phyloP scores from a whole-genome alignment of 1,284 basidiomycete genomes.

The Boletus coffeatus region DNA sequence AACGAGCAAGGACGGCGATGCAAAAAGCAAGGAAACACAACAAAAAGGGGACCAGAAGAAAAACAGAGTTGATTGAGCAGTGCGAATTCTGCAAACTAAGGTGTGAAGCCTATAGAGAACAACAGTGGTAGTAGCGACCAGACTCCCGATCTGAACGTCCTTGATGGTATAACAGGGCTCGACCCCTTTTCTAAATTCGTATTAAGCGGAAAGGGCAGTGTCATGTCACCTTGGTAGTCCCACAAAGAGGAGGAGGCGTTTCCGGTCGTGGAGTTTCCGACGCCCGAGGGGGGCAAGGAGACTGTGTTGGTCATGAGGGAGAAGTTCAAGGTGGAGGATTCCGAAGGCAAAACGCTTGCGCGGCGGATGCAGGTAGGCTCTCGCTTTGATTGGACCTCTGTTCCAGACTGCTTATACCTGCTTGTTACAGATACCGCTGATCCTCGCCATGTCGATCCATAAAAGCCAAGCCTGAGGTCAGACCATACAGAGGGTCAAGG shows the following conservation, averaged over 20 bases:
- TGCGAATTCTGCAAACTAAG: conserved; percentile 23
- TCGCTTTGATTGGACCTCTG: not conserved
- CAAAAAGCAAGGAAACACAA: conserved; percentile 17
- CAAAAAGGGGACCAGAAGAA: conserved; percentile 18
- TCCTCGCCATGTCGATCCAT: conserved; percentile 75
- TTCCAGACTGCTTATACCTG: too few species aligned
- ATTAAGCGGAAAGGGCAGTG: too few species aligned
- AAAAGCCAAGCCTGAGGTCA: conserved; percentile 65
- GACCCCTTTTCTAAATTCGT: too few species aligned
- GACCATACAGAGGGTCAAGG: conserved; percentile 62
- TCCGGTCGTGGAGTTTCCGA: conserved; percentile 63
- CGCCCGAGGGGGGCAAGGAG: conserved; percentile 34
- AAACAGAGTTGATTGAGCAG: conserved; percentile 21
- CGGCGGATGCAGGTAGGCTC: conserved; percentile 39
- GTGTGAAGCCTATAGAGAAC: conserved; percentile 25
- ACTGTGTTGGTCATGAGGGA: conserved; percentile 55
- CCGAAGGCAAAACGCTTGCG: conserved; percentile 62
- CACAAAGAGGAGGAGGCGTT: conserved; percentile 36
- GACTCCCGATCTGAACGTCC: conserved; percentile 19
- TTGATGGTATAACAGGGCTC: conserved; percentile 27
- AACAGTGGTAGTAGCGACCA: conserved; percentile 15
- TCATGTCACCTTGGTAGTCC: too few species aligned
- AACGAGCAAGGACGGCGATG: conserved; percentile 25
- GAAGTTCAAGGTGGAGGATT: conserved; percentile 59
- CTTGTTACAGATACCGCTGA: conserved; percentile 46